A percentile compares a stretch with the other conserved stretches of the same genome.
These are phyloP conservation scores for Phaffia australis DNA, from an alignment of 768 basidiomycete species.

Conservation along the genomic window DNA sequence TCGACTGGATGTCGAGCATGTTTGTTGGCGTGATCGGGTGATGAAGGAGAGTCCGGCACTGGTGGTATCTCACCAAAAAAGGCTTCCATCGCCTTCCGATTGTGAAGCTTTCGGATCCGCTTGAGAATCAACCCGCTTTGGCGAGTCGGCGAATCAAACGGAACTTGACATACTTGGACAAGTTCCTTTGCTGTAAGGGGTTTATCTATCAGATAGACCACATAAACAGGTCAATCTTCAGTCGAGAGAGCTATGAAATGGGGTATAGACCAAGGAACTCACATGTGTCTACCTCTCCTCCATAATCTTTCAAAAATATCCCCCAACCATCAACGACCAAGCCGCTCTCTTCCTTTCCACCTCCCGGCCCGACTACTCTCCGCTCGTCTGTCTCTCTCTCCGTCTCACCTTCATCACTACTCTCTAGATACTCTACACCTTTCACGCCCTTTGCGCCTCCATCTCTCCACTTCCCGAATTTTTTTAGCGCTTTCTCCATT, in stretches of 20 bases:
- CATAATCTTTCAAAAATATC: slow-evolving; percentile 54
- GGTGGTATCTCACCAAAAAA: slow-evolving; percentile 47
- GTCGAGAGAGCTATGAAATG: slow-evolving; percentile 15
- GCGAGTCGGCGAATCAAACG: slow-evolving; percentile 64
- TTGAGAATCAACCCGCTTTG: slow-evolving; percentile 70
- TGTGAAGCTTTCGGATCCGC: slow-evolving; percentile 40
- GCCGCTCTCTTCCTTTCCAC: slow-evolving; percentile 45
- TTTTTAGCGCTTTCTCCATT: slow-evolving; percentile 75
- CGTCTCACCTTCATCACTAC: slow-evolving; percentile 39
- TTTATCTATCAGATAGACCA: slow-evolving; percentile 43
- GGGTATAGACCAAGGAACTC: slow-evolving; percentile 10
- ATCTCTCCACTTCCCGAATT: slow-evolving; percentile 58
- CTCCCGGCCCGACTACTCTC: slow-evolving; percentile 31
- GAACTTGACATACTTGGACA: slow-evolving; percentile 68
- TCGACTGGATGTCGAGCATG: slow-evolving; percentile 30
- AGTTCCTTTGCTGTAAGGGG: slow-evolving; percentile 72
- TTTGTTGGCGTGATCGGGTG: slow-evolving; percentile 35
- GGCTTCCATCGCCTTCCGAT: slow-evolving; percentile 40
- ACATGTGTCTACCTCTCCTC: slow-evolving; percentile 43
- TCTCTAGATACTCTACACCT: slow-evolving; percentile 20
- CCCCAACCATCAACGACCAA: slow-evolving; percentile 83
- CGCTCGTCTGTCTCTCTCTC: slow-evolving; percentile 43
- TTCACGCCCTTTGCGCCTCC: slow-evolving; percentile 6
- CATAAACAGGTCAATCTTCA: not conserved
- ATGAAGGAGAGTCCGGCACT: slow-evolving; percentile 36